A percentile compares a stretch with the other conserved stretches of the same genome.
Conservation (phyloP, 768 basidiomycete species). For the Tylopilus rubrobrunneus region DNA sequence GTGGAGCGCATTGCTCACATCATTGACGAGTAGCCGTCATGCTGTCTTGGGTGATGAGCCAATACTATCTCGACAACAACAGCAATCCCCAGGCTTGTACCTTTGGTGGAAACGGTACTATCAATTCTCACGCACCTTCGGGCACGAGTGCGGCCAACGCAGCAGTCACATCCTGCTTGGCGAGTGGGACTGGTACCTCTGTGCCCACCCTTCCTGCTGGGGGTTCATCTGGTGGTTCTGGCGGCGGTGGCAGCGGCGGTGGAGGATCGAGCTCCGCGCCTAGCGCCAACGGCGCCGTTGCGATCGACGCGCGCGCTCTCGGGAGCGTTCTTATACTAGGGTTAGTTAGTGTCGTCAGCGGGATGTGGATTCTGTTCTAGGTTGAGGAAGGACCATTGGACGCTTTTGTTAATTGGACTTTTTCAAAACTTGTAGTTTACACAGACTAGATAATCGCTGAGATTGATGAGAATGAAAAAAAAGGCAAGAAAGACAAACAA, state of each 20-base stretch:
- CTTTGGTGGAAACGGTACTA: slow-evolving; percentile 82
- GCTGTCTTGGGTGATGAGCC: slow-evolving; percentile 78
- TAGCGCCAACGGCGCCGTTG: slow-evolving; percentile 19
- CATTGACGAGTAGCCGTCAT: slow-evolving; percentile 52
- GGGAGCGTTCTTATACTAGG: slow-evolving; percentile 35
- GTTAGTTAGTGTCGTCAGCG: slow-evolving; percentile 38
- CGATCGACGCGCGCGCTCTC: slow-evolving; percentile 33
- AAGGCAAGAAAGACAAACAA: background rate
- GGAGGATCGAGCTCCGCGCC: slow-evolving; percentile 23
- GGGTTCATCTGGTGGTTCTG: slow-evolving; percentile 15
- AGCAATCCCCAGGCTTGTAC: slow-evolving; percentile 61
- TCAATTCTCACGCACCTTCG: slow-evolving; percentile 55
- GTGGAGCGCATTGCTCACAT: background rate
- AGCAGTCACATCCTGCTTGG: slow-evolving; percentile 63
- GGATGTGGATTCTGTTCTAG: slow-evolving; percentile 42
- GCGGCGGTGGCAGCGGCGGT: background rate
- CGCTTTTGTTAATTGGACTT: background rate
- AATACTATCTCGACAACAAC: slow-evolving; percentile 65
- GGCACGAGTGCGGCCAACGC: slow-evolving; percentile 45
- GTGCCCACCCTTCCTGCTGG: slow-evolving; percentile 50
- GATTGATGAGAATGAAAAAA: background rate
- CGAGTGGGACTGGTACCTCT: slow-evolving; percentile 60
- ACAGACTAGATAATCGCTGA: background rate
- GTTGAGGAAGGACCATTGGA: slow-evolving; percentile 14
- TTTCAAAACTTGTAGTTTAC: no score